Evolutionary conservation across 352 stramenopile genomes (phyloP), one percentile per base, ranked within the genome.

Genomic region (Phytophthora hybrid): DNA sequence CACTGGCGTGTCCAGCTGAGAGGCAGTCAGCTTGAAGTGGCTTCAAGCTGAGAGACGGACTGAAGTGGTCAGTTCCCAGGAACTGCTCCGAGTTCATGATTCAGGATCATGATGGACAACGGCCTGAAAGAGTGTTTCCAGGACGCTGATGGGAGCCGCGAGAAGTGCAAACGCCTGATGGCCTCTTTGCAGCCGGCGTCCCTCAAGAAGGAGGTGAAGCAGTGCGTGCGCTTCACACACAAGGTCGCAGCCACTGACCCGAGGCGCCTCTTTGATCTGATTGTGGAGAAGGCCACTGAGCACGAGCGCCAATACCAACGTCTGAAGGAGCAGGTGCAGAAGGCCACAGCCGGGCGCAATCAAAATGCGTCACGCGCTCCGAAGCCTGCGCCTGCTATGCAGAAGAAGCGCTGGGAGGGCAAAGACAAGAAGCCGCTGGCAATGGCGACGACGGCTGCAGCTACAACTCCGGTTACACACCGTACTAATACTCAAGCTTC

Each of bases 241-340:
- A 44, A 55, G 18, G 0, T 5, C 5, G 51, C 62, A 0, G 37
- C 52, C 11, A 31, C 18, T 7, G 29, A 69, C 52, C 52, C 53
- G 2, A 32, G 16, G 26, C 4, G 18, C 9, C 53, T 63, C 9
- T 69, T 69, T 37, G 26, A 54, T 2, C 39, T 69, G 16, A 51
- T 63, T 16, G 4, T 69, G 16, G 63, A 63, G 52, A 62, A 63
- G 39, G 52, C 63, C 4, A 63, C 31, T 3, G 63, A 69, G 16
- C 13, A 51, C 0, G 26, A 69, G 26, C 63, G 37, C 1, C 29
- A 69, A 34, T 23, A 51, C 14, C 18, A 39, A 3, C 39, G 52
- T 2, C 31, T 62, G 14, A 63, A 63, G 29, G 3, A 5, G 7
- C n/a, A 32, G 10, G 59, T 26, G 34, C 52, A 32, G 1, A 52